Evolutionary conservation across 805 yeast genomes (phyloP), one percentile per base, ranked within the genome.

Genomic region (Pichia heedii): DNA sequence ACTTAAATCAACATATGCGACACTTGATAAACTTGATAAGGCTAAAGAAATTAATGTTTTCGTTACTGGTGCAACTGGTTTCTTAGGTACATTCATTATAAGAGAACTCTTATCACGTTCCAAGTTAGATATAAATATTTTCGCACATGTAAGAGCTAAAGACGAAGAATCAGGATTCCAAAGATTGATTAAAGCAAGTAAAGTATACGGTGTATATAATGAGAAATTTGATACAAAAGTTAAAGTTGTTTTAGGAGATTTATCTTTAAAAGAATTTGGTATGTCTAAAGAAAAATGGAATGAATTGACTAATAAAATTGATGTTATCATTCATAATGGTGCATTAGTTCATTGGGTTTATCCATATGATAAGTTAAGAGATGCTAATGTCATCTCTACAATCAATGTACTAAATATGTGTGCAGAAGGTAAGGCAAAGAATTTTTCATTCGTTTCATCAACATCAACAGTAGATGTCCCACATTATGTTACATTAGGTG

Each of bases 261-360:
- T 93, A 53, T 74, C 90, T 6, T 64, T 72, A 50, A 66, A 72
- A n/a, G 71, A 81, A 36, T 81, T 93, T 59, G 98, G 97, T 0
- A 56, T 86, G 42, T 52, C 65, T 16, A 70, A 71, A 30, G 60
- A 54, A 3, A 66, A 68, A 27, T 93, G 96, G 95, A 36, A 52
- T 1, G 39, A 55, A 8, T 71, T 93, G 46, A 66, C 77, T 10
- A 62, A 74, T 15, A 65, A 68, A 1, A 69, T 90, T 45, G 98
- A 94, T 62, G 81, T 81, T 4, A 79, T 93, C 41, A 76, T 93
- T 49, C 99, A 93, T 63, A 93, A 93, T 54, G 98, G 97, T 69
- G 99, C 99, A 16, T 71, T 89, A 49, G 99, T 93, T 33, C 98
- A 93, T 63, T 93, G 99, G 99, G 96, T 89, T 2, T 93, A 84